These are phyloP conservation scores for Chaetomium cochliodes DNA, from an alignment of 495 filamentous ascomycete genomes.

Conservation along the genomic window DNA sequence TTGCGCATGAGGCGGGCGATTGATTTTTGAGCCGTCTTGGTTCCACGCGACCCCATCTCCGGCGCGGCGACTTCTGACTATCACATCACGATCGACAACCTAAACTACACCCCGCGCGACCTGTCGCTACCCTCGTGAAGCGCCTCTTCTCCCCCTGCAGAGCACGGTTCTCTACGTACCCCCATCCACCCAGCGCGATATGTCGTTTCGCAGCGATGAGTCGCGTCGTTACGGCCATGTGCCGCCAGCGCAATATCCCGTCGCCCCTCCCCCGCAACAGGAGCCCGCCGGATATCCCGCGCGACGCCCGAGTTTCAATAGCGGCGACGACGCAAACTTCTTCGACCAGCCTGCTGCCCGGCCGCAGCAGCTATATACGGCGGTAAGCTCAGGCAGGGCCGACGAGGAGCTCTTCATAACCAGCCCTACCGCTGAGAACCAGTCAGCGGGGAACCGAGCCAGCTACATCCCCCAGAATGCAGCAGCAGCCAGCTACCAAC, in stretches of 20 bases:
- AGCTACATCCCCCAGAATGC: constrained; percentile 50
- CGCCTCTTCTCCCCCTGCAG: not conserved
- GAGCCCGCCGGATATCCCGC: constrained; percentile 44
- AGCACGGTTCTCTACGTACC: not conserved
- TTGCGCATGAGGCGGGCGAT: constrained; percentile 6
- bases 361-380: constrained; percentile 23
- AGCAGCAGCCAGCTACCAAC: constrained; percentile 56
- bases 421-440: constrained; percentile 40
- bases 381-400: constrained; percentile 26
- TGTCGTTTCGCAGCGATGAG: constrained; percentile 57
- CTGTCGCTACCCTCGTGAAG: not conserved
- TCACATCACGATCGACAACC: not conserved
- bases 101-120: not conserved
- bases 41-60: not conserved
- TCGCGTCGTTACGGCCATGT: constrained; percentile 58
- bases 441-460: constrained; percentile 38
- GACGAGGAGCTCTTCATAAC: constrained; percentile 53
- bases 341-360: constrained; percentile 44
- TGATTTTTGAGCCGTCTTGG: not conserved
- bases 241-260: constrained; percentile 57
- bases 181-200: constrained; percentile 28
- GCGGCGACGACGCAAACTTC: constrained; percentile 66
- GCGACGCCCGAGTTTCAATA: constrained; percentile 72
- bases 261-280: constrained; percentile 39
- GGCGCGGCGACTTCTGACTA: not conserved